phyloP scores from a whole-genome alignment of 106 monocot species.

The Dendrobium officinale region DNA sequence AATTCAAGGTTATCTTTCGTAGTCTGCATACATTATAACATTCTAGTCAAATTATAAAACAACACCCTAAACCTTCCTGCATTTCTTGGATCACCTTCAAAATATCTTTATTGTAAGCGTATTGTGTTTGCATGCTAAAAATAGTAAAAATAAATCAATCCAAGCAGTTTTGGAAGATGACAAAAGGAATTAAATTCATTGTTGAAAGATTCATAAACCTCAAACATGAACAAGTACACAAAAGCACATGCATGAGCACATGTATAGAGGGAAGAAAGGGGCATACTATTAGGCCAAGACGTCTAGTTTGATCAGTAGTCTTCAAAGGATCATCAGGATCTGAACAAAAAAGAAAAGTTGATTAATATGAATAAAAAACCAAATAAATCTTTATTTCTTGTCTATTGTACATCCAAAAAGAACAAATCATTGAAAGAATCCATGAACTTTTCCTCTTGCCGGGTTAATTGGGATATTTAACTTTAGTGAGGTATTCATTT shows the following conservation, averaged over 20 bases:
- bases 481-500: neutral
- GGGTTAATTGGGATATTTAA: neutral
- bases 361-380: neutral
- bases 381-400: neutral
- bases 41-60: too few species aligned
- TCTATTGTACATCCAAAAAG: neutral
- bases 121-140: too few species aligned
- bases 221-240: neutral
- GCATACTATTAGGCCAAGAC: slow-evolving; percentile 83
- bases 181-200: neutral
- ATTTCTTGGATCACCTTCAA: too few species aligned
- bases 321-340: slow-evolving; percentile 95
- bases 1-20: too few species aligned
- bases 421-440: neutral
- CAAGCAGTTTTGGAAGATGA: neutral
- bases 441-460: neutral
- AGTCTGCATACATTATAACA: too few species aligned
- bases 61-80: too few species aligned
- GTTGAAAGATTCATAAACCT: neutral
- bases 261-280: neutral
- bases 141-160: neutral
- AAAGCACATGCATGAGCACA: neutral
- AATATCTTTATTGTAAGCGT: too few species aligned
- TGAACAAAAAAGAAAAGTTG: slow-evolving; percentile 14
- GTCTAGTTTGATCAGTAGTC: slow-evolving; percentile 79